These are phyloP conservation scores for Salix arbutifolia DNA, from an alignment of 345 rosid species.

Conservation along the genomic window DNA sequence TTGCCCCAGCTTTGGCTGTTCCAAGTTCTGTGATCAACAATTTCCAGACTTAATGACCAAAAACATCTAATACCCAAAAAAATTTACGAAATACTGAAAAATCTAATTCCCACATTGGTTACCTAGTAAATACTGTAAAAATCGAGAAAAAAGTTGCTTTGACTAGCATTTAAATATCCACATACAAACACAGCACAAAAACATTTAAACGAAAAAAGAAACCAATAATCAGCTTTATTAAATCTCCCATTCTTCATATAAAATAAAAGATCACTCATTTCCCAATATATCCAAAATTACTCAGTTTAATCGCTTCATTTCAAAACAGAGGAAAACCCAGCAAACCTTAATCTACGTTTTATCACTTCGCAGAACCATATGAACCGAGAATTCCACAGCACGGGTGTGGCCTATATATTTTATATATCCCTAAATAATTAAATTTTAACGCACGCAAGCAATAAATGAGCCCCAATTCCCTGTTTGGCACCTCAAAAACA, in stretches of 20 bases:
- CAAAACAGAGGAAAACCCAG: not conserved
- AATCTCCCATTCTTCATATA: not conserved
- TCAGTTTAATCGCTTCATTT: not conserved
- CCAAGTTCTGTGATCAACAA: slow-evolving; percentile 47
- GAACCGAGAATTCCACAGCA: not conserved
- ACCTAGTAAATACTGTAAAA: not conserved
- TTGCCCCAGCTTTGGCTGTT: slow-evolving; percentile 55
- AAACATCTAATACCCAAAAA: too few species aligned
- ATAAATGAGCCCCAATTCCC: not conserved
- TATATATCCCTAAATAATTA: not conserved
- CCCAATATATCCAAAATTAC: too few species aligned
- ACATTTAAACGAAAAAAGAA: not conserved
- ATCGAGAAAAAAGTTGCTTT: not conserved
- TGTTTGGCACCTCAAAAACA: not conserved
- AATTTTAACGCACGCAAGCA: not conserved
- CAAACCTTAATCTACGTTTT: not conserved
- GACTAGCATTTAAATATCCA: not conserved
- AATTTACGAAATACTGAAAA: not conserved
- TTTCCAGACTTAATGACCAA: not conserved
- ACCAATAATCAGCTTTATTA: not conserved
- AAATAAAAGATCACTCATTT: too few species aligned
- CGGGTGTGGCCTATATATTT: not conserved
- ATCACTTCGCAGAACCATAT: not conserved
- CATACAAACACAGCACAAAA: not conserved
- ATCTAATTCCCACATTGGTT: not conserved